phyloP scores from a whole-genome alignment of 108 stramenopile genomes.

The Pseudonitzschia delicatissima region DNA sequence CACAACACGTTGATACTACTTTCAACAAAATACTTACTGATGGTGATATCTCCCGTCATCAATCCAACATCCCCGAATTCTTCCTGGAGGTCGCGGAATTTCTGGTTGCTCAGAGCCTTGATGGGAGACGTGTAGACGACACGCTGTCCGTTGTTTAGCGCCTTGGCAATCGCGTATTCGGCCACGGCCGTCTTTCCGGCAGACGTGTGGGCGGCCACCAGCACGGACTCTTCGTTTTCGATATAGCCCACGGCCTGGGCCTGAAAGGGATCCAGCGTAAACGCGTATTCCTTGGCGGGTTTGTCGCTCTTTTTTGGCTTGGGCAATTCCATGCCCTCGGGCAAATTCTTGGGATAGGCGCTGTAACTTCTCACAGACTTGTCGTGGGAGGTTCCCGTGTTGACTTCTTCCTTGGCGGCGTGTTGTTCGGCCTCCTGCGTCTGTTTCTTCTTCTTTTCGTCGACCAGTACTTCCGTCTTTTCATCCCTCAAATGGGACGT shows the following conservation, averaged over 20 bases:
- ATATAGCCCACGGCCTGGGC: constrained; percentile 88
- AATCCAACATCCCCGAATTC: constrained; percentile 94
- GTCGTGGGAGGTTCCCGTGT: constrained; percentile 85
- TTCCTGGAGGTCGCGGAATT: constrained; percentile 96
- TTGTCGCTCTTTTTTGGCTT: constrained; percentile 35
- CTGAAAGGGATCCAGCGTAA: constrained; percentile 97
- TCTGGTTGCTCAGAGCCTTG: constrained; percentile 98
- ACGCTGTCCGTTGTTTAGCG: constrained; percentile 88
- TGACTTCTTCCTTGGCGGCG: constrained; percentile 51
- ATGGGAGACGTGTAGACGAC: constrained; percentile 99
- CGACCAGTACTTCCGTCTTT: neutral
- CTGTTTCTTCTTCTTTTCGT: neutral
- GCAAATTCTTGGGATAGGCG: constrained; percentile 67
- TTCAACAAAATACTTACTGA: constrained; percentile 5
- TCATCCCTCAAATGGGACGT: constrained; percentile 21
- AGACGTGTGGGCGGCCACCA: constrained; percentile 94
- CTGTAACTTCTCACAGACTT: constrained; percentile 84
- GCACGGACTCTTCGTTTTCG: constrained; percentile 92
- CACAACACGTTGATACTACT: neutral
- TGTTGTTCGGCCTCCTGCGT: constrained; percentile 18
- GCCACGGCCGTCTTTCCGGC: constrained; percentile 92
- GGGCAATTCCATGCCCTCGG: constrained; percentile 34
- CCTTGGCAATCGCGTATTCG: constrained; percentile 97
- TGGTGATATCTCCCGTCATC: constrained; percentile 98
- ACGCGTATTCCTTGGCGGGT: constrained; percentile 94